These are phyloP conservation scores for Combretum micranthum DNA, from an alignment of 345 rosid genomes.

Conservation along the genomic window DNA sequence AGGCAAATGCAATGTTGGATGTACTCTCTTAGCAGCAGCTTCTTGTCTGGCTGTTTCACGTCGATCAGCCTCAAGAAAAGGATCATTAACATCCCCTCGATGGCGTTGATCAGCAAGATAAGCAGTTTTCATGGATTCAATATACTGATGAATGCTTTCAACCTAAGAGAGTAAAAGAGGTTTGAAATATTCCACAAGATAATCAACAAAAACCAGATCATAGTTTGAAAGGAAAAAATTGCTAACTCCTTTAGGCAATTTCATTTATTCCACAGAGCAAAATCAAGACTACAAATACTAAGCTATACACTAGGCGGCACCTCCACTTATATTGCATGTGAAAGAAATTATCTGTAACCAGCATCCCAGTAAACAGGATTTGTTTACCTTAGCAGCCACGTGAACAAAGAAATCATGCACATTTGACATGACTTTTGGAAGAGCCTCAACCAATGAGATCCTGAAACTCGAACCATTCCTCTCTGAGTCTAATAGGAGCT, in stretches of 20 bases:
- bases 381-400: slow-evolving; percentile 89
- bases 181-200: too few relatives aligned
- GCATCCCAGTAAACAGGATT: neutral
- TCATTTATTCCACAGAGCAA: neutral
- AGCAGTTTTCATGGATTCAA: slow-evolving; percentile 81
- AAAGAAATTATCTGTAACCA: slow-evolving; percentile 1
- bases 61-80: slow-evolving; percentile 96
- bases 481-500: slow-evolving; percentile 61
- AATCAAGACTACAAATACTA: neutral
- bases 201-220: neutral
- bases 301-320: too few relatives aligned
- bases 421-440: slow-evolving; percentile 87
- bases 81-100: slow-evolving; percentile 71
- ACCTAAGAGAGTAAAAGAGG: slow-evolving; percentile 34
- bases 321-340: neutral
- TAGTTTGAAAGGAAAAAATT: neutral
- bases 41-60: slow-evolving; percentile 93
- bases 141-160: slow-evolving; percentile 85
- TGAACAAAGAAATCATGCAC: slow-evolving; percentile 88
- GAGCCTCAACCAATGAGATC: slow-evolving; percentile 67
- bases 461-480: slow-evolving; percentile 42
- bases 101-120: slow-evolving; percentile 87
- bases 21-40: slow-evolving; percentile 94
- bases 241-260: neutral
- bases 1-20: slow-evolving; percentile 92